A percentile compares a stretch with the other conserved stretches of the same genome.
Evolutionary conservation across 257 asterid species (phyloP).

Genomic region (Marsdenia floribunda): DNA sequence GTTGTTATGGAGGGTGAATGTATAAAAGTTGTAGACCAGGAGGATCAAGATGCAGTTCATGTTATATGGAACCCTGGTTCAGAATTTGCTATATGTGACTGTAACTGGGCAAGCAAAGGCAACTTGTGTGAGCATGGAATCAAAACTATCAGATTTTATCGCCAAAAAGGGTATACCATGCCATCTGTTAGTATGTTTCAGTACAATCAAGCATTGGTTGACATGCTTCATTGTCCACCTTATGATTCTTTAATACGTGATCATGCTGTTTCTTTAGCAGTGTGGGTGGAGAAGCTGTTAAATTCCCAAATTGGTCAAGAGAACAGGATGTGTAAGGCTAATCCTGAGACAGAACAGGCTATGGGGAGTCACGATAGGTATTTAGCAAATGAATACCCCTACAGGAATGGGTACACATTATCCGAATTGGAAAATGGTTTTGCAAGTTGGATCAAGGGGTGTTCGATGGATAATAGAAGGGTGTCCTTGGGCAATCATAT

Average conservation of each 20-base stretch:
- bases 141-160: conserved; percentile 54
- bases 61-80: conserved; percentile 66
- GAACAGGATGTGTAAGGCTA: conserved; percentile 17
- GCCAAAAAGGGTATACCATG: conserved; percentile 40
- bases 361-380: conserved; percentile 19
- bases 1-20: conserved; percentile 52
- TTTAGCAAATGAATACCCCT: conserved; percentile 10
- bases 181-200: conserved; percentile 69
- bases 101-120: conserved; percentile 74
- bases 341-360: conserved; percentile 24
- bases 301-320: conserved; percentile 40
- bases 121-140: conserved; percentile 80
- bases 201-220: conserved; percentile 64
- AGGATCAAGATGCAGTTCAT: conserved; percentile 39
- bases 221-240: conserved; percentile 53
- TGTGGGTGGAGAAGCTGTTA: conserved; percentile 67
- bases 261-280: conserved; percentile 69
- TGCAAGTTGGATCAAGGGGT: conserved; percentile 22
- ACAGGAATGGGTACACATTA: conserved; percentile 14
- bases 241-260: conserved; percentile 78
- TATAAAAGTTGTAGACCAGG: conserved; percentile 50
- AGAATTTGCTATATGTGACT: conserved; percentile 80
- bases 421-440: conserved; percentile 20
- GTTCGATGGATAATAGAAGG: conserved; percentile 16
- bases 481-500: conserved; percentile 11